Base-by-base conservation (phyloP, 345 rosid genomes). In the Aquilaria sinensis region DNA sequence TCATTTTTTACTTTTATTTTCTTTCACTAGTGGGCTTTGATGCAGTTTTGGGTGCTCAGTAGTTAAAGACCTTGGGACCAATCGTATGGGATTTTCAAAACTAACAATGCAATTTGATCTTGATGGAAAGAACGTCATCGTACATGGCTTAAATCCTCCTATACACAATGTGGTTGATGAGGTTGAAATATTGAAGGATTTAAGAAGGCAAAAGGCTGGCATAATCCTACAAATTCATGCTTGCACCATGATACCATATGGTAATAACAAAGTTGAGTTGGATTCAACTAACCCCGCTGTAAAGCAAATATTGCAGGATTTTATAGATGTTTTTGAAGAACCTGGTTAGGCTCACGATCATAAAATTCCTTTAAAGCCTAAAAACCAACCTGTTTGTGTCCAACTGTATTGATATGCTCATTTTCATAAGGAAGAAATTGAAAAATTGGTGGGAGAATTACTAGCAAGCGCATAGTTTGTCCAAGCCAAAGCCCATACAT, bases 31-130 rank as follows among this genome's bases (percentile, higher is more conserved):
- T 52, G 6, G 2, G 9, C 0, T 23, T 33, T 41, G 33, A 23
- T 53, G 15, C 2, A 0, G 49, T 63, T 10, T 12, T 31, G 10
- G 23, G 23, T 23, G 23, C 23, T 23, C 23, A 23, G 23, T 23
- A 23, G 23, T 23, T 23, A 23, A 23, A 23, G 4, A 64, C 52
- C 1, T 64, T 64, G 9, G 53, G 60, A 3, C 53, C 15, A n/a
- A 50, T 64, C 31, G 45, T 32, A 2, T 64, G 31, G 53, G 54
- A 64, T 31, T 64, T 64, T 55, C 54, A 29, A 55, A 31, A 3
- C 16, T 64, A 31, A 45, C 3, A 9, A 64, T 64, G 61, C 12
- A 29, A 11, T 64, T 55, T 31, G 32, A 48, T 14, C 2, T 37
- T 23, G 31, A 37, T 8, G 58, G 45, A 7, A 66, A 14, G 34